phyloP scores from a whole-genome alignment of 257 asterid species.

The Fraxinus pennsylvanica region DNA sequence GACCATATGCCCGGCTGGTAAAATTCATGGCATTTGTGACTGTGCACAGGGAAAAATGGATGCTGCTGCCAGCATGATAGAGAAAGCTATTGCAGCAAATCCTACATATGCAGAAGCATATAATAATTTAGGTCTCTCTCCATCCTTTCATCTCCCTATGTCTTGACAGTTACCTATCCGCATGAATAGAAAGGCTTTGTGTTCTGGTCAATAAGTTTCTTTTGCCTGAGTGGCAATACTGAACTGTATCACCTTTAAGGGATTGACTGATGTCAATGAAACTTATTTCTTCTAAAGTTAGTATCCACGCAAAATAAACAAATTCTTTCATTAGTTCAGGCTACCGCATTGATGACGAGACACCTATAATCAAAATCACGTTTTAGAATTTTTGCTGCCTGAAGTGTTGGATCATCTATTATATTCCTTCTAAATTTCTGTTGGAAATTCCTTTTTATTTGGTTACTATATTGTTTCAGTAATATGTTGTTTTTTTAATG shows the following conservation, averaged over 20 bases:
- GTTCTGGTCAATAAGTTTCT: neutral
- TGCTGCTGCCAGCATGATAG: slow-evolving; percentile 96
- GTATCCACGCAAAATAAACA: neutral
- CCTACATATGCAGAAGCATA: slow-evolving; percentile 99
- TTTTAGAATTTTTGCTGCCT: slow-evolving; percentile 3
- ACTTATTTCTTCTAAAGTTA: slow-evolving; percentile 8
- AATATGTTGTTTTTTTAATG: slow-evolving; percentile 41
- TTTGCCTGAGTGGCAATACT: slow-evolving; percentile 13
- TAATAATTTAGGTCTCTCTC: slow-evolving; percentile 78
- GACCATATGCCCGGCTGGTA: slow-evolving; percentile 7
- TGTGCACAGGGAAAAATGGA: slow-evolving; percentile 92
- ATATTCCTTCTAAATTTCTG: slow-evolving; percentile 1
- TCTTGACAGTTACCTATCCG: slow-evolving; percentile 8
- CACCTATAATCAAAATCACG: neutral
- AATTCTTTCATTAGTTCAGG: neutral
- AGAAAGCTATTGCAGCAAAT: slow-evolving; percentile 95
- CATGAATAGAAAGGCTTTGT: slow-evolving; percentile 6
- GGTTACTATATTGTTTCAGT: slow-evolving; percentile 7
- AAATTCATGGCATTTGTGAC: slow-evolving; percentile 14
- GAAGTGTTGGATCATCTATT: slow-evolving; percentile 5
- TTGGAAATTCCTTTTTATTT: slow-evolving; percentile 4
- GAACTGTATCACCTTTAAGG: slow-evolving; percentile 6
- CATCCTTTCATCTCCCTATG: neutral
- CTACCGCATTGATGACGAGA: slow-evolving; percentile 11
- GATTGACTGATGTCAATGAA: slow-evolving; percentile 4